Base-by-base conservation (phyloP, 352 stramenopile species). In the Pythium chondricola region DNA sequence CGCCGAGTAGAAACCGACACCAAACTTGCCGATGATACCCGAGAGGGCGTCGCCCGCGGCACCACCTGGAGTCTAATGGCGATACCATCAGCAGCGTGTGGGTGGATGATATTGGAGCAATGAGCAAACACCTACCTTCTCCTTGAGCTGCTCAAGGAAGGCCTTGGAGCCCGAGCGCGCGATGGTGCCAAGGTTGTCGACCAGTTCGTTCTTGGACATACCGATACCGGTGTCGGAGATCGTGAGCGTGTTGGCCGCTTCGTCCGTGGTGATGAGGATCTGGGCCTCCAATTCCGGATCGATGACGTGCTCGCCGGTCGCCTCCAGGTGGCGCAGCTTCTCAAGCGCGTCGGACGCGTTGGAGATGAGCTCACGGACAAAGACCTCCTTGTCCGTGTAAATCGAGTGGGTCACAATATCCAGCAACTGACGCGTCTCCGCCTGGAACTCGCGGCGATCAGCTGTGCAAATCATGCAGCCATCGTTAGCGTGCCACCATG, bases 321-420 rank as follows among this genome's bases (percentile, higher is more conserved):
- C 82, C 56, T 92, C 73, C 59, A 91, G 50, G 64, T 99, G 97
- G 44, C 97, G 88, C 29, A 98, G 74, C 73, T 99, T 99, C 74
- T 99, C 97, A 16, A 99, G 78, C 8, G 97, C 96, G 69, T 99
- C 97, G 17, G 90, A 98, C 1, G 96, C 91, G 67, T 99, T 99
- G 21, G 91, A 98, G 48, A 99, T 97, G 13, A 99, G 76, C 68
- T 99, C 97, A 33, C 95, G 83, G 22, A 99, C 74, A 69, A 99
- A 99, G 2, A 99, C 93, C 53, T 99, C 95, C 75, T 99, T 98
- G 72, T 99, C 96, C 26, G 96, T 99, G 77, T 99, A 99, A 48
- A 99, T 95, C 16, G 96, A 99, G 72, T 99, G 93, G 8, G 96
- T 99, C 52, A 99, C 96, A 52, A 98, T 98, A 61, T 98, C 93